A percentile compares a stretch with the other conserved stretches of the same genome.
Evolutionary conservation across 306 rosid species (phyloP).

Genomic region (Quercus gilva): DNA sequence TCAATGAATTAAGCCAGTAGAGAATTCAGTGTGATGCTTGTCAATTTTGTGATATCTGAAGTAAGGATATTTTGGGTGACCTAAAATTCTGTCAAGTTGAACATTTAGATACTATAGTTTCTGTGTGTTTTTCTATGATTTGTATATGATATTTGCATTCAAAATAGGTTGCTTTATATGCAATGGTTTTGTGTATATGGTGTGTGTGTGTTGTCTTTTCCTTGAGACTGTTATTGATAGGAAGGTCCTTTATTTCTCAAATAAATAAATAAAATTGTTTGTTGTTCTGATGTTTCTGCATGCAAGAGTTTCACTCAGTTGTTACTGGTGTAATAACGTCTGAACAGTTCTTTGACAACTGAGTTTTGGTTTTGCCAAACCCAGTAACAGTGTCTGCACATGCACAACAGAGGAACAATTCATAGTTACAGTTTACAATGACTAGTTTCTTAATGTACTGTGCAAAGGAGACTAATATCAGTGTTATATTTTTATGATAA

Average conservation of each 20-base stretch:
- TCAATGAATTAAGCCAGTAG: background rate
- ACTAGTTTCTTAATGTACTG: background rate
- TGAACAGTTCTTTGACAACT: background rate
- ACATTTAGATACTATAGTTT: too few species aligned
- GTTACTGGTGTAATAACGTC: background rate
- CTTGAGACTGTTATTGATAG: background rate
- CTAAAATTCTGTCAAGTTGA: background rate
- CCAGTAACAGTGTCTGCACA: background rate
- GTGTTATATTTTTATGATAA: background rate
- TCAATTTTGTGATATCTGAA: background rate
- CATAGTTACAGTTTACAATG: background rate
- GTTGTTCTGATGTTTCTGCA: background rate
- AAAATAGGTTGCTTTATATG: too few species aligned
- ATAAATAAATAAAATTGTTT: background rate
- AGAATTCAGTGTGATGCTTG: background rate
- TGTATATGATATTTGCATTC: too few species aligned
- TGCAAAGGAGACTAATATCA: background rate
- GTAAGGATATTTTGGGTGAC: background rate
- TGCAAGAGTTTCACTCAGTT: background rate
- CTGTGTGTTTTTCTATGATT: too few species aligned
- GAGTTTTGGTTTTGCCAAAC: background rate
- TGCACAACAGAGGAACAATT: background rate
- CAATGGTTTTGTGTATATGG: too few species aligned
- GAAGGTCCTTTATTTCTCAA: background rate
- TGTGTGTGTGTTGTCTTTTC: background rate